phyloP scores from a whole-genome alignment of 805 yeast genomes.

The Wickerhamomyces rabaulensis region DNA sequence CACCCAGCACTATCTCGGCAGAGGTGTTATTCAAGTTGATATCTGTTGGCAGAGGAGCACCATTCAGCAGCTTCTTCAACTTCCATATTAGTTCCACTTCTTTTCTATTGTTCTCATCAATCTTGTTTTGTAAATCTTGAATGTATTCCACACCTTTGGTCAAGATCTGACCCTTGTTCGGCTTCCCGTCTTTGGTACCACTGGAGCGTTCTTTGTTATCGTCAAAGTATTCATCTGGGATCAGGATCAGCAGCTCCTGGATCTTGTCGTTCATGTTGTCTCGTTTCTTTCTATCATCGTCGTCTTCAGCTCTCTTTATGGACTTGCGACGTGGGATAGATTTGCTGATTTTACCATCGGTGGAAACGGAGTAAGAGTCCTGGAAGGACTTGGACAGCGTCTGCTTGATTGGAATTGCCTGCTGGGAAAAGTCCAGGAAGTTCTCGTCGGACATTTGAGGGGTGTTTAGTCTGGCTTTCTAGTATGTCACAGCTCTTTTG shows the following conservation, averaged over 20 bases:
- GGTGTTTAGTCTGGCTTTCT: too few species aligned
- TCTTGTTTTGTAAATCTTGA: slow-evolving; percentile 58
- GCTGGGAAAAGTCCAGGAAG: background rate
- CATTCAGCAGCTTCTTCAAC: slow-evolving; percentile 47
- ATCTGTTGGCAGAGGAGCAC: slow-evolving; percentile 33
- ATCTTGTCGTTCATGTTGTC: slow-evolving; percentile 57
- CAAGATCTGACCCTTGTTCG: slow-evolving; percentile 78
- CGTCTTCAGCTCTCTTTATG: slow-evolving; percentile 15
- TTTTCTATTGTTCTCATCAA: slow-evolving; percentile 72
- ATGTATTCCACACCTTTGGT: slow-evolving; percentile 73
- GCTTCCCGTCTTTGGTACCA: slow-evolving; percentile 80
- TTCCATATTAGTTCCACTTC: slow-evolving; percentile 70
- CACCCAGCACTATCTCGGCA: slow-evolving; percentile 71
- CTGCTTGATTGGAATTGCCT: slow-evolving; percentile 21
- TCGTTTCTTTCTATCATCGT: slow-evolving; percentile 43
- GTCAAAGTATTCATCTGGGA: slow-evolving; percentile 41
- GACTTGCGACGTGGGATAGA: slow-evolving; percentile 8
- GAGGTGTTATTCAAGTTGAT: slow-evolving; percentile 56
- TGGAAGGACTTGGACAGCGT: slow-evolving; percentile 21
- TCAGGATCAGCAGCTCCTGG: slow-evolving; percentile 41
- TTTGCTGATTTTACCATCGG: slow-evolving; percentile 18
- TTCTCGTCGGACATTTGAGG: background rate
- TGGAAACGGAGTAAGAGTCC: slow-evolving; percentile 14
- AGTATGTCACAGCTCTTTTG: too few species aligned
- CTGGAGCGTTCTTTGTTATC: slow-evolving; percentile 39